Base-by-base conservation (phyloP, 352 stramenopile genomes). In the Pythium plurisporium region DNA sequence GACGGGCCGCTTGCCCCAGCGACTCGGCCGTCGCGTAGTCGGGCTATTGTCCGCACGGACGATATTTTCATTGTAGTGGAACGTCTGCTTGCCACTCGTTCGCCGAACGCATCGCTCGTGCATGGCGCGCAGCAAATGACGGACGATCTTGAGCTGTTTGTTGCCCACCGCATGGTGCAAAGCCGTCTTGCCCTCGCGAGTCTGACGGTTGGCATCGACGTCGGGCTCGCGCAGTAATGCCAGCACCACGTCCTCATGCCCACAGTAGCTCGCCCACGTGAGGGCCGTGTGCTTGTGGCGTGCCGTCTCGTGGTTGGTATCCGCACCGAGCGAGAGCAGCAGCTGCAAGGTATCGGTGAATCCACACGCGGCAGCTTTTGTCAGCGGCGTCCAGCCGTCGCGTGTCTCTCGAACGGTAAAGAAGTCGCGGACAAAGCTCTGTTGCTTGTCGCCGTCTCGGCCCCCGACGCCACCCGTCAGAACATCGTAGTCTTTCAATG, bases 201-300 rank as follows among this genome's bases (percentile, higher is more conserved):
- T 91, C 20, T 58, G 63, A 22, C 75, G 66, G 20, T 70, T 34
- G 4, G 82, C 41, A 26, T 73, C 31, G 8, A 79, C 73, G 1
- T 61, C 52, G 2, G 44, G 30, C 36, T 70, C 8, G 0, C 74
- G 76, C 25, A 93, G 62, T 1, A 93, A 59, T 4, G 70, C 49
- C 12, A 91, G 65, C 22, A 76, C 67, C 4, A 87, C 70, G 2
- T 64, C 56, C 43, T 91, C 82, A 42, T 93, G 80, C 4, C 82
- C 82, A 41, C 79, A 90, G 53, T 82, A 89, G 17, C 71, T 76
- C 17, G 82, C 82, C 82, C 82, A 91, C 8, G 80, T 91, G 63
- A 91, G 70, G 5, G 82, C 69, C 20, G 80, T 89, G 48, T 93
- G 82, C 17, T 70, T 60, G 19, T 89, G 70, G 5, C 73, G 69